Evolutionary conservation across 352 stramenopile species (phyloP), one percentile per base, ranked within the genome.

Genomic region (Phytopythium boreale): DNA sequence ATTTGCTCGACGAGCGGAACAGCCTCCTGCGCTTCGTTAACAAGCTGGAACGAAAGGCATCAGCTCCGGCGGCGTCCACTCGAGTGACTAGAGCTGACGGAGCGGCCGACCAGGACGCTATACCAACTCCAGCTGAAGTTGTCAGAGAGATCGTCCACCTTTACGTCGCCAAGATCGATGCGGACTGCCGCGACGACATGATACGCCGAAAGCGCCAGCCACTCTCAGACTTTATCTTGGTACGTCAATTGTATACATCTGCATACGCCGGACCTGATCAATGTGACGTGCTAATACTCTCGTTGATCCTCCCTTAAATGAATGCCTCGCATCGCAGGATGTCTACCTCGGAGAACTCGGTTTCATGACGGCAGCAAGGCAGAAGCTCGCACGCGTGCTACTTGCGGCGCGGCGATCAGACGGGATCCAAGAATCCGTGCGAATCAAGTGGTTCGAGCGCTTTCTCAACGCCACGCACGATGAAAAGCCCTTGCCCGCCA

Each of bases 361-460:
- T 1, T 90, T 90, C 51, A 89, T 85, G 36, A 51, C 64, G 1
- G 60, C 79, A 22, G 80, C 82, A 3, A 80, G 87, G 46, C 76
- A 75, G 24, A 89, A 89, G 14, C 66, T 93, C 43, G 49, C 74
- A 9, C 66, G 73, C 15, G 44, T 93, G 27, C 55, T 93, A 0
- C 29, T 75, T 6, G 73, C 71, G n/a, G 79, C 76, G 0, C 82
- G 84, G 51, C 61, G 76, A 19, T 65, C 71, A 2, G 71, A 69
- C 9, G 70, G 74, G 22, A 65, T 67, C 26, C 70, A 82, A n/a
- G 80, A 89, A 49, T 77, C 63, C 52, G 62, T 83, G 24, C 71
- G 80, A 5, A 72, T 88, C 51, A 88, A 88, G 53, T 91, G 82
- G 82, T 89, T 91, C 63, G 52, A 81, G 31, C 68, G 74, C 15